Conservation (phyloP, 805 yeast genomes). For the Wickerhamiella australiensis region DNA sequence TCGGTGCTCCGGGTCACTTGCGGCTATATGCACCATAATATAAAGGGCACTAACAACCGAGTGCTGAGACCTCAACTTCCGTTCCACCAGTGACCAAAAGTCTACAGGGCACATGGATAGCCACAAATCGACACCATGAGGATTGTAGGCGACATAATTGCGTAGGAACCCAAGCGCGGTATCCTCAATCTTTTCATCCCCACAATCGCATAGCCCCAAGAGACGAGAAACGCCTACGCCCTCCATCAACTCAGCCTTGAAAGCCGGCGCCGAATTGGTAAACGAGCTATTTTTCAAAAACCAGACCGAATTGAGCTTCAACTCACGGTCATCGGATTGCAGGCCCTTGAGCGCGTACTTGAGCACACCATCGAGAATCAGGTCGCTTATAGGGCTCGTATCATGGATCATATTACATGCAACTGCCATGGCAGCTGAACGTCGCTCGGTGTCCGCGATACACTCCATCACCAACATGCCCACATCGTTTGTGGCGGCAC, state of each 20-base stretch:
- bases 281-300: conserved; percentile 3
- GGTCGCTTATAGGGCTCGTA: background rate
- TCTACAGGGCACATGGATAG: conserved; percentile 5
- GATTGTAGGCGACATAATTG: background rate
- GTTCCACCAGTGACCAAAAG: conserved; percentile 1
- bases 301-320: conserved; percentile 3
- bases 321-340: background rate
- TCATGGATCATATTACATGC: conserved; percentile 10
- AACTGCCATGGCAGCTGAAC: conserved; percentile 8
- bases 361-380: background rate
- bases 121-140: conserved; percentile 6
- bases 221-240: conserved; percentile 2
- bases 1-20: conserved; percentile 1
- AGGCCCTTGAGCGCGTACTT: background rate
- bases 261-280: background rate
- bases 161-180: conserved; percentile 7
- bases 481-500: background rate
- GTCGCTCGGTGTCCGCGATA: background rate
- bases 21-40: conserved; percentile 8
- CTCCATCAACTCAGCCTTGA: conserved; percentile 1
- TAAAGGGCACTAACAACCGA: background rate
- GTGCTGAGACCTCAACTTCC: background rate
- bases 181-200: background rate
- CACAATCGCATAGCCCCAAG: background rate
- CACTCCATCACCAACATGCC: background rate